Percentiles rank a stretch among this genome's conserved stretches.
Evolutionary conservation across 768 basidiomycete species (phyloP).

Genomic region (Tricholoma saponaceum): DNA sequence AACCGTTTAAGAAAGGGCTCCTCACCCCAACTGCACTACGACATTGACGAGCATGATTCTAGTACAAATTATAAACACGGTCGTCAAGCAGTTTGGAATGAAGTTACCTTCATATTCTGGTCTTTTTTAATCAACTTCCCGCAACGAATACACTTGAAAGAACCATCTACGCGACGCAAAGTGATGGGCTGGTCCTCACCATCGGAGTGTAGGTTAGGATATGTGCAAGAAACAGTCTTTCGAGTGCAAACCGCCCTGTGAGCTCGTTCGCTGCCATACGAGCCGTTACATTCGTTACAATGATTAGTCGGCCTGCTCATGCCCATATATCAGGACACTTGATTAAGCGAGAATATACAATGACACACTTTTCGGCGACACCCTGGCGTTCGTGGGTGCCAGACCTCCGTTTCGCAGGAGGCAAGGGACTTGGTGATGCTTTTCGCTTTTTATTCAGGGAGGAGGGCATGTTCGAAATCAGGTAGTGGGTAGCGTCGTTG

Average conservation of each 20-base stretch:
- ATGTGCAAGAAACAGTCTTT: too few relatives aligned
- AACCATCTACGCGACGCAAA: too few relatives aligned
- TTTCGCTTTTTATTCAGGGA: background rate
- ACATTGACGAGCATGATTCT: constrained; percentile 1
- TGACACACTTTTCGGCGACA: background rate
- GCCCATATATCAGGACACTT: background rate
- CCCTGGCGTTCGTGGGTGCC: background rate
- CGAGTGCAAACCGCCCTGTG: background rate
- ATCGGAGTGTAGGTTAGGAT: too few relatives aligned
- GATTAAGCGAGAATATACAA: background rate
- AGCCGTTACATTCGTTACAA: background rate
- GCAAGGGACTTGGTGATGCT: background rate
- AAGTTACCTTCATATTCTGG: too few relatives aligned
- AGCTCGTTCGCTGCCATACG: background rate
- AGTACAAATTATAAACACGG: background rate
- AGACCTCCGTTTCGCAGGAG: background rate
- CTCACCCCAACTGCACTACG: background rate
- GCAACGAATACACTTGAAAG: too few relatives aligned
- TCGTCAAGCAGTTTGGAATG: background rate
- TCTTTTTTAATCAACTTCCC: too few relatives aligned
- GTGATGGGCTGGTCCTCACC: too few relatives aligned
- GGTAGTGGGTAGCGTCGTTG: background rate
- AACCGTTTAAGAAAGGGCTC: background rate
- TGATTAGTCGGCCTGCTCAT: background rate
- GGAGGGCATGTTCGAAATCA: background rate